Evolutionary conservation across 768 basidiomycete genomes (phyloP), one percentile per base, ranked within the genome.

Genomic region (Candolleomyces aberdarensis): DNA sequence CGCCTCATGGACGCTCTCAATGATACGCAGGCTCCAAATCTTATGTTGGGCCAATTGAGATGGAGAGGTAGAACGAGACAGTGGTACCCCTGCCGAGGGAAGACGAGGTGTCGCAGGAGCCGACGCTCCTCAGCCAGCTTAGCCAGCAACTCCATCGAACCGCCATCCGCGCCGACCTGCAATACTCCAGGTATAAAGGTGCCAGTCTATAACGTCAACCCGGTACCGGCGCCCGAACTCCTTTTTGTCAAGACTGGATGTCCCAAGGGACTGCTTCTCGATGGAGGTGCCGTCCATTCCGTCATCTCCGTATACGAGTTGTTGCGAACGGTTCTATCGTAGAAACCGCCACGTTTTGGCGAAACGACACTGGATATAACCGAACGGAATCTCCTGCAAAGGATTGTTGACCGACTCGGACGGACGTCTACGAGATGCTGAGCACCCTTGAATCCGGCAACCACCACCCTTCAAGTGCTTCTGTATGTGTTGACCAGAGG

Each of bases 401-500:
- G 67, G 88, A 90, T 77, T 98, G 96, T 76, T 98, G 97, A 29
- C 97, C 97, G 46, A 99, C 97, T 80, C 95, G 95, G 59, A 96
- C 96, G 17, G 96, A 96, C 97, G 98, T 98, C 77, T 99, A 97
- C 11, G 97, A 98, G 69, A 99, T 98, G 75, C 98, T 99, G 83
- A 98, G 95, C 94, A 75, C 96, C 95, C 76, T 99, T 98, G 13
- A 97, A 97, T 26, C 97, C 97, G 9, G 97, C 96, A 5, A 96
- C 94, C 70, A 98, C 96, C 97, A 99, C 94, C 93, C 82, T 98
- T 98, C 83, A 98, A 80, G 71, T 89, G 89, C 77, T 94, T 90
- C 77, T 98, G 94, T n/a, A 96, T 96, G 50, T 89, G 92, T 71
- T 94, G 94, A 80, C 97, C 97, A 29, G 94, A 94, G 51, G 85